Evolutionary conservation across 148 eudicot species (phyloP).

Genomic region (Silene uniflora): DNA sequence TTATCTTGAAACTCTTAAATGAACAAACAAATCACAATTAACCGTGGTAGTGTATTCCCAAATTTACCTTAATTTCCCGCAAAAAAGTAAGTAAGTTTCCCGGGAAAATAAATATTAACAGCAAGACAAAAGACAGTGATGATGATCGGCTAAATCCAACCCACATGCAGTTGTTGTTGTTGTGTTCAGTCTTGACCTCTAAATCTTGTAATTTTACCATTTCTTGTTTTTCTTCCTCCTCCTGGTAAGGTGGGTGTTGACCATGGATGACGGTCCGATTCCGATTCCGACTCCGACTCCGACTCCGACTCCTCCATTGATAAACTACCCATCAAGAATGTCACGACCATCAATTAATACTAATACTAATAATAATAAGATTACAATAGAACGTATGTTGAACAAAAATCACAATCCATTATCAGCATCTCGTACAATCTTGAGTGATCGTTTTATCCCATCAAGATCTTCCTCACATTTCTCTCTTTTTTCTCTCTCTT

Average conservation of each 20-base stretch:
- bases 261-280: neutral
- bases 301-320: conserved; percentile 13
- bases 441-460: conserved; percentile 82
- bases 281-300: neutral
- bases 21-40: neutral
- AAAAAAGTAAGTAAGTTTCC: neutral
- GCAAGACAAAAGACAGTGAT: neutral
- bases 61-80: neutral
- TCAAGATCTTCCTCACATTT: conserved; percentile 71
- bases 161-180: neutral
- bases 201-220: neutral
- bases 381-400: conserved; percentile 32
- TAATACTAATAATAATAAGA: neutral
- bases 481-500: conserved; percentile 51
- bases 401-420: conserved; percentile 46
- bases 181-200: neutral
- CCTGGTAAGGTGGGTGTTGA: neutral
- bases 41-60: neutral
- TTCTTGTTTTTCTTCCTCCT: no score
- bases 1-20: no score
- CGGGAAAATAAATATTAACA: neutral
- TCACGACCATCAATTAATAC: conserved; percentile 23
- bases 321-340: conserved; percentile 28
- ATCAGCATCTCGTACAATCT: conserved; percentile 64
- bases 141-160: neutral